These are phyloP conservation scores for Podospora didyma DNA, from an alignment of 495 filamentous ascomycete genomes.

Conservation along the genomic window DNA sequence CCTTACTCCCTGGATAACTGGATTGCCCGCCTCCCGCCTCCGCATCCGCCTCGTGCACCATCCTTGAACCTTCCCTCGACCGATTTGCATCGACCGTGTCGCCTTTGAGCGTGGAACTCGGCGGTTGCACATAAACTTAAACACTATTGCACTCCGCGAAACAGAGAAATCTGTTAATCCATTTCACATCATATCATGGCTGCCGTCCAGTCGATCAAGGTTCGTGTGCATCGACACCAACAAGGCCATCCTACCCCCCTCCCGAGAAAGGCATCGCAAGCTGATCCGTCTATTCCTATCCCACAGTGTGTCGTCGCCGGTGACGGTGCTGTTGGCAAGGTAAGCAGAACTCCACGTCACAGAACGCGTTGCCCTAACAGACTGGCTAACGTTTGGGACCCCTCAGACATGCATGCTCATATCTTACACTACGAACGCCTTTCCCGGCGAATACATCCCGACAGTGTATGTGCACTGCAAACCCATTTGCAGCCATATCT, in stretches of 20 bases:
- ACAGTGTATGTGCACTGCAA: conserved; percentile 72
- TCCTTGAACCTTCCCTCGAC: background rate
- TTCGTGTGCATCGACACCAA: conserved; percentile 27
- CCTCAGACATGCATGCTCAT: conserved; percentile 99
- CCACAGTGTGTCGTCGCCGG: conserved; percentile 93
- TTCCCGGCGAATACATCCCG: conserved; percentile 98
- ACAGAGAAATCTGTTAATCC: background rate
- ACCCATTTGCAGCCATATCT: conserved; percentile 35
- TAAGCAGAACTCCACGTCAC: conserved; percentile 38
- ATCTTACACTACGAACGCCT: conserved; percentile 98
- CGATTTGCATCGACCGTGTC: background rate
- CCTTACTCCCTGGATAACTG: background rate
- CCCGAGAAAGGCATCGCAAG: background rate
- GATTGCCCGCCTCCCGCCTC: no score
- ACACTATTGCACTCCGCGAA: conserved; percentile 12
- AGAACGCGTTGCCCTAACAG: background rate
- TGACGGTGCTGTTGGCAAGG: conserved; percentile 98
- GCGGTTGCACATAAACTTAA: conserved; percentile 5
- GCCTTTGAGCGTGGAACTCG: conserved; percentile 1
- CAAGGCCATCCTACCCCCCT: conserved; percentile 11
- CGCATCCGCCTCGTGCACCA: background rate
- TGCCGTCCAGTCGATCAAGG: conserved; percentile 53
- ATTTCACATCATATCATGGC: conserved; percentile 38
- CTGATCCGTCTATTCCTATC: conserved; percentile 23
- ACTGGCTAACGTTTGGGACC: conserved; percentile 25